Base-by-base conservation (phyloP, 108 stramenopile genomes). In the Cyclotella choctawhatcheeana region DNA sequence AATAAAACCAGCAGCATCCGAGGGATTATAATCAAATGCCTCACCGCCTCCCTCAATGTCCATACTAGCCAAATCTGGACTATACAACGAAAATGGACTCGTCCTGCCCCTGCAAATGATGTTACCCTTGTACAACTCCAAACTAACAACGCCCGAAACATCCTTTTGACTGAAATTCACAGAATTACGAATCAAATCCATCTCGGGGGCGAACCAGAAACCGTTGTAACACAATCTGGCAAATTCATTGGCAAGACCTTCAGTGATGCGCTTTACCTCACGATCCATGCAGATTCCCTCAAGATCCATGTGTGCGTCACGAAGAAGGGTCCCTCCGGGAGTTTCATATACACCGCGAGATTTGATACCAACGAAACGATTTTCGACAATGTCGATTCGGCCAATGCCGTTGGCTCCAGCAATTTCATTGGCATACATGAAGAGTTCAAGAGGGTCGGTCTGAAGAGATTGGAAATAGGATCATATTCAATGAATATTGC, bases 311-410 rank as follows among this genome's bases (percentile, higher is more conserved):
- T 99, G 99, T 5, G 98, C 99, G 6, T 70, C 84, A 22, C 96
- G 90, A 66, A 99, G 89, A 35, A 99, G 82, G 69, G 97, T 97
- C 2, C 99, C 99, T 25, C 93, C 99, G 43, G 99, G 99, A 10
- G 99, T 99, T 80, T 99, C 99, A 87, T 99, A 99, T 44, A 97
- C 92, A 44, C 99, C 98, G 35, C 99, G 97, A 58, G 93, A 95
- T 91, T 99, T 99, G 87, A 99, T 98, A 29, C 99, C 99, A 58
- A 99, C 99, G 83, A 98, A 99, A 45, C 99, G 94, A 81, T 99
- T 99, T 85, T 99, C 99, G 56, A 99, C 97, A 73, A 99, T 97
- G 74, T 99, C 99, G 56, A 99, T 97, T 53, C 99, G 93, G 50
- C 99, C 99, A 43, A 98, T 83, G 32, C 93, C 99, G 86, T 99